phyloP scores from a whole-genome alignment of 192 early-diverging fungal genomes.

The Podila clonocystis region DNA sequence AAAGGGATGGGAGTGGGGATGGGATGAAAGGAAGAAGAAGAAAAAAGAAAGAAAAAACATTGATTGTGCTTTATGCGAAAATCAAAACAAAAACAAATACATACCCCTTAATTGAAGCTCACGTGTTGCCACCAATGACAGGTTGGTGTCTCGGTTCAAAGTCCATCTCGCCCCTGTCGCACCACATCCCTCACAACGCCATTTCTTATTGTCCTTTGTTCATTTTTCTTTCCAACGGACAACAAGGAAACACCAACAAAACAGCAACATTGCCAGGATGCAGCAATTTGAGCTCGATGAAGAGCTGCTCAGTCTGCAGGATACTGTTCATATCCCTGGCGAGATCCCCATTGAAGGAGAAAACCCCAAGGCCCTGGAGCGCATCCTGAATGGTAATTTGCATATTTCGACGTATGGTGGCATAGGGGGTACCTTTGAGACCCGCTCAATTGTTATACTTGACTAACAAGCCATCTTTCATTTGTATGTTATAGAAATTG shows the following conservation, averaged over 20 bases:
- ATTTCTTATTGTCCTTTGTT: too few species aligned
- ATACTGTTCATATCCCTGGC: conserved; percentile 48
- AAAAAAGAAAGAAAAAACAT: background rate
- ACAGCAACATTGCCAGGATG: conserved; percentile 5
- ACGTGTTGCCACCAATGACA: too few species aligned
- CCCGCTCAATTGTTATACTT: too few species aligned
- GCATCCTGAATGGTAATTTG: conserved; percentile 57
- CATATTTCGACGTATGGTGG: background rate
- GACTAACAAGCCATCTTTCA: background rate
- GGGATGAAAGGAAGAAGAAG: background rate
- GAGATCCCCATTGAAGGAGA: conserved; percentile 55
- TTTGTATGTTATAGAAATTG: conserved; percentile 46
- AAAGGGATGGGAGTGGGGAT: background rate
- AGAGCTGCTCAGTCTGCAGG: conserved; percentile 46
- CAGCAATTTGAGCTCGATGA: conserved; percentile 41
- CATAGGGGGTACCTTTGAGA: background rate
- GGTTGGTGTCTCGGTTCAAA: too few species aligned
- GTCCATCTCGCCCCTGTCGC: too few species aligned
- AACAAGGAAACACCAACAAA: background rate
- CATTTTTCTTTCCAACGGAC: background rate
- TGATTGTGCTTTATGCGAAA: background rate
- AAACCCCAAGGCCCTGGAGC: conserved; percentile 54
- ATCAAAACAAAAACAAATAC: too few species aligned
- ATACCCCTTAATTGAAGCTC: too few species aligned
- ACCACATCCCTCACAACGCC: too few species aligned